phyloP scores from a whole-genome alignment of 2,329 filamentous ascomycete genomes.

The Aspergillus fumigatiaffinis region DNA sequence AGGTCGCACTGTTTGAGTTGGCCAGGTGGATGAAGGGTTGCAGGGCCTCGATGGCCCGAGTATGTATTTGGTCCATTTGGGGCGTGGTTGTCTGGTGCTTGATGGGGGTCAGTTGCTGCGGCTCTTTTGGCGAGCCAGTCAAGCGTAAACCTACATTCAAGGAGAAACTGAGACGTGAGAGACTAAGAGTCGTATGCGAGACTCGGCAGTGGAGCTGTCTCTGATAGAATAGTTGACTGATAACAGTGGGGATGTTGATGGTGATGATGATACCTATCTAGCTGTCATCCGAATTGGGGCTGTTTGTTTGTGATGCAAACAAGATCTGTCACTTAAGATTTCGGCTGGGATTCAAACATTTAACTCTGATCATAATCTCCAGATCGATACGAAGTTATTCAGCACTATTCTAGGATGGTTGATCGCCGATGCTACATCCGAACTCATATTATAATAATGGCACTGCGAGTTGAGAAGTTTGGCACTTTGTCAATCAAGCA shows the following conservation, averaged over 20 bases:
- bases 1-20: slow-evolving; percentile 68
- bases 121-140: neutral
- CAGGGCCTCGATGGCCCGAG: slow-evolving; percentile 55
- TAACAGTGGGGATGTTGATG: neutral
- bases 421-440: neutral
- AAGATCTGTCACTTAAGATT: neutral
- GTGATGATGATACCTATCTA: neutral
- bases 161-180: neutral
- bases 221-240: neutral
- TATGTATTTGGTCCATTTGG: slow-evolving; percentile 45
- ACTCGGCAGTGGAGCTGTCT: neutral
- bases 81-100: neutral
- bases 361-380: neutral
- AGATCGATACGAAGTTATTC: neutral
- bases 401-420: neutral
- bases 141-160: neutral
- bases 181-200: neutral
- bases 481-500: no score
- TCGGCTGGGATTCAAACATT: neutral
- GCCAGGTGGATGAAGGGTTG: slow-evolving; percentile 88
- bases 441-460: neutral
- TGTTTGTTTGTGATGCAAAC: slow-evolving; percentile 23
- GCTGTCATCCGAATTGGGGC: neutral
- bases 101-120: neutral
- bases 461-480: no score